These are phyloP conservation scores for Candida coleopterorum DNA, from an alignment of 805 yeast genomes.

Conservation along the genomic window DNA sequence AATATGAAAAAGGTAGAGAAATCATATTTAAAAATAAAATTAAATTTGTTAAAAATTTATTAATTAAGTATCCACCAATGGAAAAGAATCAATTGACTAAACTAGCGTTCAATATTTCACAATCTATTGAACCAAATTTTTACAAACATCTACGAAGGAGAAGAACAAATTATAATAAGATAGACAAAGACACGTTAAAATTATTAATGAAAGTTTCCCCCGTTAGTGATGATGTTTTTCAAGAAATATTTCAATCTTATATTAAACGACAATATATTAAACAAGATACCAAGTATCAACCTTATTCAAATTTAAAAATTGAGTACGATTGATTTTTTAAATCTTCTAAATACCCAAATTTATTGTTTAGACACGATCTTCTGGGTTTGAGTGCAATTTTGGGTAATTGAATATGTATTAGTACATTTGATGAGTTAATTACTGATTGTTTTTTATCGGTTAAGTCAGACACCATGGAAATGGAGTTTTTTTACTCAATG, in stretches of 20 bases:
- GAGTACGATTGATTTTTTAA: constrained; percentile 24
- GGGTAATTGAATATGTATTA: constrained; percentile 1
- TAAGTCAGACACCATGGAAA: no score
- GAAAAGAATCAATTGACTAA: constrained; percentile 12
- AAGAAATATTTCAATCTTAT: constrained; percentile 21
- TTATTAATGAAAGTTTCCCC: constrained; percentile 6
- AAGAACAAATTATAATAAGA: constrained; percentile 10
- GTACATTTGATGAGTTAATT: background rate
- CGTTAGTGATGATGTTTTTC: constrained; percentile 24
- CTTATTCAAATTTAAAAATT: background rate
- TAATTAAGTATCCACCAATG: constrained; percentile 20
- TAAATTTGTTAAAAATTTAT: constrained; percentile 17
- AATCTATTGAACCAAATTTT: constrained; percentile 5
- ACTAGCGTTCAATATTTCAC: constrained; percentile 13
- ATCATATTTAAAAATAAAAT: constrained; percentile 20
- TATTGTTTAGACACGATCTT: constrained; percentile 4
- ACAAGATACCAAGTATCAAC: constrained; percentile 9
- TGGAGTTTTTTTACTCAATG: no score
- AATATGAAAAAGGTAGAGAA: constrained; percentile 24
- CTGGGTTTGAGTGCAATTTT: constrained; percentile 3
- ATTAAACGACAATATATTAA: constrained; percentile 22
- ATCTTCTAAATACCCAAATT: constrained; percentile 38
- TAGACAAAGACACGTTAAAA: constrained; percentile 1
- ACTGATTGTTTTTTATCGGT: constrained; percentile 1
- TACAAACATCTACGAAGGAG: constrained; percentile 4